Base-by-base conservation (phyloP, 768 basidiomycete species). In the Tylopilus subfusipes region DNA sequence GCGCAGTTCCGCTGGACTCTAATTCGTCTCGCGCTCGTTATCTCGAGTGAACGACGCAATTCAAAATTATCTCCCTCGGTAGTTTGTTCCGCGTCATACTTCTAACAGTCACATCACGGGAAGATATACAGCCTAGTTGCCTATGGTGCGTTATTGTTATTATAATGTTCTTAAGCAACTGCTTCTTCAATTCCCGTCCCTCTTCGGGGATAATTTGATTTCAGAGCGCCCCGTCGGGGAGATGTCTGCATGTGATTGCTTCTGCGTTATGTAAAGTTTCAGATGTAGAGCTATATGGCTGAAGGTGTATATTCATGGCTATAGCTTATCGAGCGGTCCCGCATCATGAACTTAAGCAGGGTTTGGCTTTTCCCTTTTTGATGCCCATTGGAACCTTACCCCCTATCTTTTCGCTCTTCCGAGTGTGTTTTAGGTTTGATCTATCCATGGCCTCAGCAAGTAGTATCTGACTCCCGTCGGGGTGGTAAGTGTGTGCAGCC, bases 401-500 rank as follows among this genome's bases (percentile, higher is more conserved):
- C 22, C n/a, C 11, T 33, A 0, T 21, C 8, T 30, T 10, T 21
- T 2, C 5, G 8, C 12, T 31, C 30, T 31, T 24, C 5, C 22
- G 13, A 14, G 44, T 49, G 24, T 19, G 13, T 25, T 34, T 18
- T 24, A 24, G 30, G 31, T 30, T 22, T 30, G 27, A 42, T 34
- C 14, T 16, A 22, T 34, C 34, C 16, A 19, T 30, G 30, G 10
- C 24, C 22, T 8, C 22, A 4, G 30, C 10, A 31, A 21, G 33
- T 30, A n/a, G n/a, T n/a, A n/a, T n/a, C n/a, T n/a, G n/a, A n/a
- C n/a, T n/a, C n/a, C n/a, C n/a, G n/a, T n/a, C n/a, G n/a, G n/a
- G n/a, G n/a, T n/a, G n/a, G n/a, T n/a, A n/a, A 68, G 66, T 74
- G 46, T 73, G 73, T 22, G 73, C 73, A 9, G 73, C 73, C 14